These are phyloP conservation scores for Pugionium cornutum DNA, from an alignment of 345 rosid genomes.

Conservation along the genomic window DNA sequence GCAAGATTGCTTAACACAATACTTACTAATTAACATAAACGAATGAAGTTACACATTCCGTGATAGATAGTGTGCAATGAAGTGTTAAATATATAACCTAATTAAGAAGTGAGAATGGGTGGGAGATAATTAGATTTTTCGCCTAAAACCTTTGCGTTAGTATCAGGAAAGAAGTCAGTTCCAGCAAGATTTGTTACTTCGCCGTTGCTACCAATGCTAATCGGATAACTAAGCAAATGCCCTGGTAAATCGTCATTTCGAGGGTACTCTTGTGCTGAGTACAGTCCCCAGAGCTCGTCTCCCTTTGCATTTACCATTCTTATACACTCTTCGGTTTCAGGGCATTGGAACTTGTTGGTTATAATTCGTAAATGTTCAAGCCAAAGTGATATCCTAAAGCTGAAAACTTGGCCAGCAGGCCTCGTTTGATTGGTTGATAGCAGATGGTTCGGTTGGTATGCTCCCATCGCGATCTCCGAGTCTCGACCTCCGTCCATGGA, in stretches of 20 bases:
- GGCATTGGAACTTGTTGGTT: constrained; percentile 21
- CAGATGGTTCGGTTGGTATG: constrained; percentile 68
- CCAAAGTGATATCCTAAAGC: constrained; percentile 73
- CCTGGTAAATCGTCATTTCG: constrained; percentile 41
- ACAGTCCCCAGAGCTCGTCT: constrained; percentile 47
- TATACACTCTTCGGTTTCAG: constrained; percentile 51
- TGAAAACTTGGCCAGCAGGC: constrained; percentile 55
- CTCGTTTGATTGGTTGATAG: constrained; percentile 24
- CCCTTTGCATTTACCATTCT: constrained; percentile 44
- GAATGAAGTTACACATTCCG: background rate
- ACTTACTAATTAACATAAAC: background rate
- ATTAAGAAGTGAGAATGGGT: constrained; percentile 63
- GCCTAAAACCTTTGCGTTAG: constrained; percentile 66
- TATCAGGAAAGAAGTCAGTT: constrained; percentile 60
- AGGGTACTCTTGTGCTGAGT: constrained; percentile 34
- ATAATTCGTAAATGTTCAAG: constrained; percentile 50
- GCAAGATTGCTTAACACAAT: background rate
- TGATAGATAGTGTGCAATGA: background rate
- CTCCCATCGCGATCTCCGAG: constrained; percentile 89
- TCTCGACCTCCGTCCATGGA: constrained; percentile 90
- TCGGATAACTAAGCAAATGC: constrained; percentile 68
- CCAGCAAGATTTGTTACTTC: constrained; percentile 45
- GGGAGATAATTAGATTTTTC: constrained; percentile 49
- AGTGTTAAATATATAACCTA: constrained; percentile 14
- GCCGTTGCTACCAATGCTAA: constrained; percentile 48